Conservation (phyloP, 2,329 filamentous ascomycete genomes). For the Trichoderma aggressivum region DNA sequence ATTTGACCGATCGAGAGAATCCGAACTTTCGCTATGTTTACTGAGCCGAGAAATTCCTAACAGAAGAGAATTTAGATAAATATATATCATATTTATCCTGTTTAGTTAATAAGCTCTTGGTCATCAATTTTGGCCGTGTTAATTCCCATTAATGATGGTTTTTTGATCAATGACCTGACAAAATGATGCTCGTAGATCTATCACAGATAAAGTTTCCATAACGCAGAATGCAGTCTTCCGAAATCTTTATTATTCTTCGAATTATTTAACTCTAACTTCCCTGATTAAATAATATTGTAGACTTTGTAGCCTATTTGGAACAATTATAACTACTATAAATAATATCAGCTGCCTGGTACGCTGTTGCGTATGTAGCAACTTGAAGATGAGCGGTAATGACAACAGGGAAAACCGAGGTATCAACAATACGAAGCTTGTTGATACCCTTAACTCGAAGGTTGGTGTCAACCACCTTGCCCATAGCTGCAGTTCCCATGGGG, state of each 20-base stretch:
- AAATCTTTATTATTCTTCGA: neutral
- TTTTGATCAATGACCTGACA: neutral
- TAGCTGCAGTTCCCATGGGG: conserved; percentile 29
- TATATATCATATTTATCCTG: neutral
- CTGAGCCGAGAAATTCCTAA: neutral
- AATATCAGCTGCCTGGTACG: conserved; percentile 57
- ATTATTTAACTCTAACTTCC: neutral
- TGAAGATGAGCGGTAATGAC: conserved; percentile 40
- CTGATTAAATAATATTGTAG: neutral
- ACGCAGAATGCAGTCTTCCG: neutral
- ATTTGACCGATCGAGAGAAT: neutral
- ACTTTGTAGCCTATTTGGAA: neutral
- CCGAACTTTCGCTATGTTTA: neutral
- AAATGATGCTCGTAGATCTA: neutral
- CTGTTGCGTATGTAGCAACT: conserved; percentile 52
- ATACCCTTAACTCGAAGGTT: conserved; percentile 38
- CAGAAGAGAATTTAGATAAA: neutral
- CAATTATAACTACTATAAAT: conserved; percentile 31
- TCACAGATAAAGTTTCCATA: neutral
- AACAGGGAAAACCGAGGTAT: conserved; percentile 37
- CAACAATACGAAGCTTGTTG: conserved; percentile 36
- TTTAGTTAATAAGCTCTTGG: neutral
- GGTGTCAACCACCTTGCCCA: conserved; percentile 45
- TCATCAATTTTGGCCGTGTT: neutral
- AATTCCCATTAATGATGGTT: neutral